Evolutionary conservation across 257 asterid genomes (phyloP).

Genomic region (Voacanga thouarsii): DNA sequence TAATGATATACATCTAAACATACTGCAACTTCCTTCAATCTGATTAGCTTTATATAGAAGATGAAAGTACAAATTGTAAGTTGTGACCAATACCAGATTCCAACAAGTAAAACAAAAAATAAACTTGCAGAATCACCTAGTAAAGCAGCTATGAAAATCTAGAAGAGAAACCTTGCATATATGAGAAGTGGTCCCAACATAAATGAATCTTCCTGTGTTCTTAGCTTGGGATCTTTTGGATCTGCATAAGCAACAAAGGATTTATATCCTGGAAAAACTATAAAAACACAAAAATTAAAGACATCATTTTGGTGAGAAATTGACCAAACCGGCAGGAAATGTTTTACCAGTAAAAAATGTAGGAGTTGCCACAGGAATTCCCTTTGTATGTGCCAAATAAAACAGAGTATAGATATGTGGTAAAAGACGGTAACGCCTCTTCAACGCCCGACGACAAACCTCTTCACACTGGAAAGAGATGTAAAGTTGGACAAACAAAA

Average conservation of each 20-base stretch:
- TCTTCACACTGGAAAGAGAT: conserved; percentile 67
- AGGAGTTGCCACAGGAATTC: conserved; percentile 85
- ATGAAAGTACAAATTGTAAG: not conserved
- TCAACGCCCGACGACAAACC: conserved; percentile 90
- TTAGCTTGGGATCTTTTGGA: conserved; percentile 64
- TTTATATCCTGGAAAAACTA: not conserved
- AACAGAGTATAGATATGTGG: conserved; percentile 90
- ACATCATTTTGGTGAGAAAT: not conserved
- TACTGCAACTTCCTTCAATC: not conserved
- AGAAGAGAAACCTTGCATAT: conserved; percentile 61
- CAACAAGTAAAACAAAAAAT: not conserved
- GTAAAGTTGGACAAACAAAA: conserved; percentile 7
- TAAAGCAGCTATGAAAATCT: conserved; percentile 4
- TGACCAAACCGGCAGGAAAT: not conserved
- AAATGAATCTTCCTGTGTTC: conserved; percentile 79
- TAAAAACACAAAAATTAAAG: not conserved
- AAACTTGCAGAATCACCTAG: conserved; percentile 5
- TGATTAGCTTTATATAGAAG: not conserved
- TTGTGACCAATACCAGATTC: not conserved
- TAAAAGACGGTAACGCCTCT: conserved; percentile 82
- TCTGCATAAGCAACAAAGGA: conserved; percentile 49
- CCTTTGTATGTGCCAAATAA: conserved; percentile 77
- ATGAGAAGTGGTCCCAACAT: conserved; percentile 89
- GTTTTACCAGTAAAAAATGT: conserved; percentile 72
- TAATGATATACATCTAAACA: not conserved